phyloP scores from a whole-genome alignment of 2,329 filamentous ascomycete species.

The Exophiala bonariae region DNA sequence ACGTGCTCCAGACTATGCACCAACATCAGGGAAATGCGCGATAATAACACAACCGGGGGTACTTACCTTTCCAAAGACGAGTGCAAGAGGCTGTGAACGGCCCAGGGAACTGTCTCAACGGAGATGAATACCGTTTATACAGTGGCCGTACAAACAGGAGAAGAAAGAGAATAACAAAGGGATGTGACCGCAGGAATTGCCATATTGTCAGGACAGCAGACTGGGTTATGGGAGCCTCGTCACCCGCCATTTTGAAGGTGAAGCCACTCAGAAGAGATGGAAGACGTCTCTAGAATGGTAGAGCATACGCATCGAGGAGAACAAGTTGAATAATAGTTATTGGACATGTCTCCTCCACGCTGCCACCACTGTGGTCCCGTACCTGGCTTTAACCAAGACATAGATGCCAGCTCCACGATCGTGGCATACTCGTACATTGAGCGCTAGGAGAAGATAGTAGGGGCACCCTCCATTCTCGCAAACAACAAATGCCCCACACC shows the following conservation, averaged over 20 bases:
- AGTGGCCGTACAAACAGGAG: slow-evolving; percentile 32
- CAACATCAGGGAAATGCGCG: not conserved
- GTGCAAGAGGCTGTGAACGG: slow-evolving; percentile 43
- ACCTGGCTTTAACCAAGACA: slow-evolving; percentile 9
- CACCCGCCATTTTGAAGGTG: slow-evolving; percentile 8
- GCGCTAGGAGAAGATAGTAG: slow-evolving; percentile 1
- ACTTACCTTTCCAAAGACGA: slow-evolving; percentile 37
- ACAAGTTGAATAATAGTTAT: not conserved
- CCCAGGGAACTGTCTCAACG: slow-evolving; percentile 43
- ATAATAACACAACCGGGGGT: no score
- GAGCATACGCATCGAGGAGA: not conserved
- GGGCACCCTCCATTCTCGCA: slow-evolving; percentile 12
- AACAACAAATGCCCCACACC: slow-evolving; percentile 13
- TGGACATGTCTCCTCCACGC: not conserved
- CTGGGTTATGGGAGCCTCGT: slow-evolving; percentile 17
- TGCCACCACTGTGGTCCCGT: not conserved
- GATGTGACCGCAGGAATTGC: slow-evolving; percentile 16
- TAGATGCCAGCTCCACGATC: slow-evolving; percentile 11
- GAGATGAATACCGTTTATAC: slow-evolving; percentile 48
- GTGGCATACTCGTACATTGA: slow-evolving; percentile 5
- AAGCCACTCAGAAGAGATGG: not conserved
- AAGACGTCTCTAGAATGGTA: slow-evolving; percentile 1
- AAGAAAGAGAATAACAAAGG: slow-evolving; percentile 21
- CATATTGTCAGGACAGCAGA: slow-evolving; percentile 17
- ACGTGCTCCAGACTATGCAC: slow-evolving; percentile 33